These are phyloP conservation scores for Fusarium armeniacum DNA, from an alignment of 2,329 filamentous ascomycete genomes.

Conservation along the genomic window DNA sequence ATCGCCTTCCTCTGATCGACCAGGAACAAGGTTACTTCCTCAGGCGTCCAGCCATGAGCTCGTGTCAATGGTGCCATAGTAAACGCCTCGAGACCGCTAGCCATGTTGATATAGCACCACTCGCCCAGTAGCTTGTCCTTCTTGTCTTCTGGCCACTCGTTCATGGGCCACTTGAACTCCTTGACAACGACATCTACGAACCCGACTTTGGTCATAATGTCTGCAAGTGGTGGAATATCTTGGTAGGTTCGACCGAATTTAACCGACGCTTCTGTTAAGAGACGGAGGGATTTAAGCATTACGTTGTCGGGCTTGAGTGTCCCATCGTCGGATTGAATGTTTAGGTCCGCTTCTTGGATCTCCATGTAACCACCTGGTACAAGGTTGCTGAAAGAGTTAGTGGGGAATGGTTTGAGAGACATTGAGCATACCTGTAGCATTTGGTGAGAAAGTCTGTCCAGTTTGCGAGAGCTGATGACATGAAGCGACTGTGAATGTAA, in stretches of 20 bases:
- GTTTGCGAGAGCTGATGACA: conserved; percentile 27
- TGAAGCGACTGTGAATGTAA: conserved; percentile 41
- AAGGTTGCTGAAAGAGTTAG: conserved; percentile 35
- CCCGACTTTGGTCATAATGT: conserved; percentile 36
- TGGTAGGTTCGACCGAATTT: conserved; percentile 41
- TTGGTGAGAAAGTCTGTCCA: conserved; percentile 22
- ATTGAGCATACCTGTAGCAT: conserved; percentile 10
- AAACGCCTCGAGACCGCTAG: conserved; percentile 36
- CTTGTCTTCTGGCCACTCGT: conserved; percentile 38
- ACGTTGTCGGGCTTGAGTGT: conserved; percentile 38
- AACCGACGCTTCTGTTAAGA: conserved; percentile 44
- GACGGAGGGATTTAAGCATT: conserved; percentile 40
- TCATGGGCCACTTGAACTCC: conserved; percentile 42
- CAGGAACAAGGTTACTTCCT: conserved; percentile 31
- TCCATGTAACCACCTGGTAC: conserved; percentile 39
- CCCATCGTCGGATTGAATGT: conserved; percentile 32
- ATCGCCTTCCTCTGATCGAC: conserved; percentile 32
- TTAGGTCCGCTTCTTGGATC: conserved; percentile 36
- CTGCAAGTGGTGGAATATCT: conserved; percentile 31
- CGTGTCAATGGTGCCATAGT: conserved; percentile 37
- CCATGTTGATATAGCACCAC: conserved; percentile 35
- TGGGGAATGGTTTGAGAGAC: accelerated
- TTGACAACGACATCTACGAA: conserved; percentile 38
- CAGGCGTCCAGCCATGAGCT: conserved; percentile 31
- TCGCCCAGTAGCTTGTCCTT: conserved; percentile 35